These are phyloP conservation scores for Xylariaceae sp. DNA, from an alignment of 2,329 filamentous ascomycete species.

Conservation along the genomic window DNA sequence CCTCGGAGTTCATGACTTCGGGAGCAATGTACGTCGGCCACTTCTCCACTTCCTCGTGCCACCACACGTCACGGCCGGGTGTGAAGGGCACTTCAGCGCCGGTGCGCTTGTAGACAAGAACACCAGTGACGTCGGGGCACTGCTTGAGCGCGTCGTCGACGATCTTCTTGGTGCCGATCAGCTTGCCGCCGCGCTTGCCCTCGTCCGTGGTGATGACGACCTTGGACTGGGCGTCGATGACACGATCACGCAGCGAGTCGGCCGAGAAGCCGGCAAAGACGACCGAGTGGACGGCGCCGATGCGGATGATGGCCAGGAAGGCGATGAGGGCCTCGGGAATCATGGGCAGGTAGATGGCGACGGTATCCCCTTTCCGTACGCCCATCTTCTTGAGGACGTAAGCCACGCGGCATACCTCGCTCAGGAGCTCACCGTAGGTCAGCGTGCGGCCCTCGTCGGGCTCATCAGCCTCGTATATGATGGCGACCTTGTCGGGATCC, in stretches of 20 bases:
- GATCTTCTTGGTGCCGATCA: constrained; percentile 98
- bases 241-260: constrained; percentile 90
- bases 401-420: constrained; percentile 81
- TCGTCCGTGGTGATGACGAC: constrained; percentile 97
- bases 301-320: constrained; percentile 83
- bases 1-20: constrained; percentile 84
- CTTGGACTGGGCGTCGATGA: constrained; percentile 82
- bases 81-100: constrained; percentile 91
- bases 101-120: constrained; percentile 91
- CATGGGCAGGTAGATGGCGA: constrained; percentile 97
- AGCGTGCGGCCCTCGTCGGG: constrained; percentile 77
- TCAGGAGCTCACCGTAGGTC: constrained; percentile 87
- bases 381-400: constrained; percentile 91
- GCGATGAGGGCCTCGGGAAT: constrained; percentile 92
- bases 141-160: constrained; percentile 96
- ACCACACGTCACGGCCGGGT: constrained; percentile 84
- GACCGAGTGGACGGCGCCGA: constrained; percentile 94
- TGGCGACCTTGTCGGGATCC: constrained; percentile 85
- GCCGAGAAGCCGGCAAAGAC: constrained; percentile 97
- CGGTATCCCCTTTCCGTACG: constrained; percentile 93
- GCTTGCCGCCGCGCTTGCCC: constrained; percentile 94
- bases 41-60: constrained; percentile 97
- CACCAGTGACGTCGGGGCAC: constrained; percentile 79
- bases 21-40: constrained; percentile 89
- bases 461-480: constrained; percentile 98